phyloP scores from a whole-genome alignment of 306 rosid species.

The Benincasa hispida region DNA sequence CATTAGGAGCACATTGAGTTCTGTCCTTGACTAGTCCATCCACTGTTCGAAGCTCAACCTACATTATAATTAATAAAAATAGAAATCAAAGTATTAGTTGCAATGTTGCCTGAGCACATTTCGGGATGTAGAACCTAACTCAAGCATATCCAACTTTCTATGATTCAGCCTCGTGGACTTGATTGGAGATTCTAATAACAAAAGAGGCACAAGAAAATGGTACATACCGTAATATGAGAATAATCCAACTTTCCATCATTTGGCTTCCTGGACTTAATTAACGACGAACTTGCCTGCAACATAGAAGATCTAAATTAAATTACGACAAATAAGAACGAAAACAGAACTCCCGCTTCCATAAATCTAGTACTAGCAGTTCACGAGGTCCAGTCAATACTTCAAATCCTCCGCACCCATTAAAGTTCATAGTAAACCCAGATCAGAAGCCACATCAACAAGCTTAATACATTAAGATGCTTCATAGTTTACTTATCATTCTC shows the following conservation, averaged over 20 bases:
- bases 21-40: conserved; percentile 92
- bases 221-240: conserved; percentile 64
- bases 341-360: background rate
- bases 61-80: conserved; percentile 2
- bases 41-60: conserved; percentile 92
- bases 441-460: background rate
- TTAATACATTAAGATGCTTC: background rate
- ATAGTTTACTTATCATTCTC: background rate
- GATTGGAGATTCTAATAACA: background rate
- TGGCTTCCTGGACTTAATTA: conserved; percentile 60
- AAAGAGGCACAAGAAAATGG: background rate
- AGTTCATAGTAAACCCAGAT: background rate
- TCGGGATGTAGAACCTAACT: background rate
- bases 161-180: background rate
- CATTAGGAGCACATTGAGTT: conserved; percentile 96
- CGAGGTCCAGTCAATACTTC: background rate
- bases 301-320: background rate
- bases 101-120: background rate
- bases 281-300: conserved; percentile 62
- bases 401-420: background rate
- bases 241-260: conserved; percentile 71
- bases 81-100: background rate
- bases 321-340: background rate
- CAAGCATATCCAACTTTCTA: background rate
- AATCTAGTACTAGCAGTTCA: background rate